A percentile compares a stretch with the other conserved stretches of the same genome.
Evolutionary conservation across 2,329 filamentous ascomycete species (phyloP).

Genomic region (Venturia pyrina): DNA sequence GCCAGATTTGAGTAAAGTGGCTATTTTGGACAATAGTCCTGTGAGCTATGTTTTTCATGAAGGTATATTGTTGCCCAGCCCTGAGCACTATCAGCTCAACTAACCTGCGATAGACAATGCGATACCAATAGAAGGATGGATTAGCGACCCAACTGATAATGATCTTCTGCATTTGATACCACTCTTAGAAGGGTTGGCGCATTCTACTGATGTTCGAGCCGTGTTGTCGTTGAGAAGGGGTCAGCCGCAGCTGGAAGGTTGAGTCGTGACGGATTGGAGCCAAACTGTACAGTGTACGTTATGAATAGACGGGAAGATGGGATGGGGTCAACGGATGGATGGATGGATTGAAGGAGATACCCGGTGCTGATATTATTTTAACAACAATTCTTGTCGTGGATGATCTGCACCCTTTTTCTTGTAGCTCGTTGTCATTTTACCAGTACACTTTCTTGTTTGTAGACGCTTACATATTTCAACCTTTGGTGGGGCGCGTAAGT

Average conservation of each 20-base stretch:
- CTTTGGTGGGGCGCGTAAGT: no score
- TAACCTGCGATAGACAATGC: conserved; percentile 69
- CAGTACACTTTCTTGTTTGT: background rate
- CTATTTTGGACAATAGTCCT: conserved; percentile 98
- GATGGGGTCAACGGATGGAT: background rate
- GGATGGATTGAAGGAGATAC: conserved; percentile 1
- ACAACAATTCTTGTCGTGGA: background rate
- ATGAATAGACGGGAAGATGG: background rate
- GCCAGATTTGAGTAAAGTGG: conserved; percentile 92
- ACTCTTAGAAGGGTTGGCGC: conserved; percentile 86
- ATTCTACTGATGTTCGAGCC: conserved; percentile 90
- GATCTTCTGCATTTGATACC: conserved; percentile 89
- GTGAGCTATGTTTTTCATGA: conserved; percentile 98
- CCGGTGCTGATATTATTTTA: conserved; percentile 19
- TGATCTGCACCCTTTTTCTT: background rate
- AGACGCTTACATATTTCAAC: background rate
- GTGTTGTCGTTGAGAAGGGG: conserved; percentile 81
- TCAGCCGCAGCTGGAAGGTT: conserved; percentile 40
- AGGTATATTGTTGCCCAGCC: conserved; percentile 49
- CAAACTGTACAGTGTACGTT: background rate
- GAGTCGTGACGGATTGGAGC: background rate
- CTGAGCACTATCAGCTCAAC: background rate
- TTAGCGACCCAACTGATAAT: conserved; percentile 94
- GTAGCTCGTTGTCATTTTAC: no score
- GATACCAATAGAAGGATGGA: conserved; percentile 98